Percentiles rank a stretch among this genome's conserved stretches.
These are phyloP conservation scores for Exophiala sideris DNA, from an alignment of 2,329 filamentous ascomycete genomes.

Conservation along the genomic window DNA sequence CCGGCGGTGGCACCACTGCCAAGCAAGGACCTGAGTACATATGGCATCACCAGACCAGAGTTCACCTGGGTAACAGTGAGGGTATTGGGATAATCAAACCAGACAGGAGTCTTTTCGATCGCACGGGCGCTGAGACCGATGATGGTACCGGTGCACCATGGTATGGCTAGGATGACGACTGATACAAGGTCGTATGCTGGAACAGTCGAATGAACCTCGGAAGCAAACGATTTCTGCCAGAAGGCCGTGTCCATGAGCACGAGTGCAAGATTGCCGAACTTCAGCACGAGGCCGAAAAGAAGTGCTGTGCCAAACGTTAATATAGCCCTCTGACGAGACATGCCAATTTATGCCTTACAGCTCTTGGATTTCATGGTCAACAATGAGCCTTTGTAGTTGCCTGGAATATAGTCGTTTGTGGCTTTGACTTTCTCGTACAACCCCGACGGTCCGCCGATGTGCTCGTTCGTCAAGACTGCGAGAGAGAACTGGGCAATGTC, in stretches of 20 bases:
- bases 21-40: constrained; percentile 43
- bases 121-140: constrained; percentile 46
- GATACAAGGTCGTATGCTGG: constrained; percentile 48
- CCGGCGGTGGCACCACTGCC: constrained; percentile 43
- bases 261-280: constrained; percentile 49
- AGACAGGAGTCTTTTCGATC: constrained; percentile 46
- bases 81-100: constrained; percentile 42
- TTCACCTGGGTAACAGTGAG: constrained; percentile 43
- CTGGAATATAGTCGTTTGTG: constrained; percentile 42
- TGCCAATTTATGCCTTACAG: constrained; percentile 33
- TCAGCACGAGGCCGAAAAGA: constrained; percentile 45
- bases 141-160: constrained; percentile 48
- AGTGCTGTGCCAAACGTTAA: constrained; percentile 2
- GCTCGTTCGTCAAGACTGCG: constrained; percentile 41
- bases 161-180: constrained; percentile 46
- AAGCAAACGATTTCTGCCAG: constrained; percentile 53
- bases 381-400: constrained; percentile 48
- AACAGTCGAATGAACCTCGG: constrained; percentile 47
- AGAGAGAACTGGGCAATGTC: constrained; percentile 38
- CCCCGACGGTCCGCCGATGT: constrained; percentile 42
- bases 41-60: constrained; percentile 49
- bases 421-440: constrained; percentile 49
- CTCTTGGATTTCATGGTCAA: constrained; percentile 49
- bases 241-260: constrained; percentile 54
- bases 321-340: background rate